A percentile compares a stretch with the other conserved stretches of the same genome.
phyloP scores from a whole-genome alignment of 2,329 filamentous ascomycete genomes.

The Diaporthe caulivora region DNA sequence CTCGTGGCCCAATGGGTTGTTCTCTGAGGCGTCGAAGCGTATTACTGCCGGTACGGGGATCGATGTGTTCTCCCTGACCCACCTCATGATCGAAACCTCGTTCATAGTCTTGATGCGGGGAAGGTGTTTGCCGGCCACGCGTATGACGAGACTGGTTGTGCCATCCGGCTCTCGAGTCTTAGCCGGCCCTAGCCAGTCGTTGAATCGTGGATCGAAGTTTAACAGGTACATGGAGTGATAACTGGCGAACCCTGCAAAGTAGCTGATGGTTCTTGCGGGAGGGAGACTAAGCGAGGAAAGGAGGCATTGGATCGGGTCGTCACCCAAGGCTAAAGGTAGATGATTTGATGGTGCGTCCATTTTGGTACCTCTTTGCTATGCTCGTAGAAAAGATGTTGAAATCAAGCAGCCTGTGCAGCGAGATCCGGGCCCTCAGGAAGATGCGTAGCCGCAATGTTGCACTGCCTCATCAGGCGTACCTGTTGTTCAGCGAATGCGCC shows the following conservation, averaged over 20 bases:
- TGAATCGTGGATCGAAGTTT: conserved; percentile 35
- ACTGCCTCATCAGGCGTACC: conserved; percentile 81
- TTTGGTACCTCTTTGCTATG: neutral
- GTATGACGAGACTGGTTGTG: conserved; percentile 46
- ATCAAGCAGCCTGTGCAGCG: conserved; percentile 37
- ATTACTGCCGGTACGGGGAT: conserved; percentile 52
- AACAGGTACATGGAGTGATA: conserved; percentile 47
- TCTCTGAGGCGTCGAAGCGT: conserved; percentile 43
- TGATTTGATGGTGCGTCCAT: conserved; percentile 1
- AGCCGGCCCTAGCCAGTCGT: conserved; percentile 1
- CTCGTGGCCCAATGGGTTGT: conserved; percentile 49
- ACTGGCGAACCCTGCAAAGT: conserved; percentile 41
- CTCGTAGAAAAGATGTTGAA: neutral
- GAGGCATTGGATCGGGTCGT: conserved; percentile 39
- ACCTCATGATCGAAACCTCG: conserved; percentile 52
- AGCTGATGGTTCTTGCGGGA: conserved; percentile 36
- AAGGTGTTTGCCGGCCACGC: conserved; percentile 51
- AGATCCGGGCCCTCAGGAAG: conserved; percentile 63
- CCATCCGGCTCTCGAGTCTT: conserved; percentile 25
- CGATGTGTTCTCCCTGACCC: conserved; percentile 48
- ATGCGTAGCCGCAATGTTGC: conserved; percentile 78
- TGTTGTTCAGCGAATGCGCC: conserved; percentile 81
- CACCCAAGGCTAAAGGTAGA: conserved; percentile 17
- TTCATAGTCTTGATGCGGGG: conserved; percentile 53
- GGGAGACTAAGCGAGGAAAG: conserved; percentile 41